Conservation (phyloP, 192 early-diverging fungal genomes). For the Podochytrium sp. region DNA sequence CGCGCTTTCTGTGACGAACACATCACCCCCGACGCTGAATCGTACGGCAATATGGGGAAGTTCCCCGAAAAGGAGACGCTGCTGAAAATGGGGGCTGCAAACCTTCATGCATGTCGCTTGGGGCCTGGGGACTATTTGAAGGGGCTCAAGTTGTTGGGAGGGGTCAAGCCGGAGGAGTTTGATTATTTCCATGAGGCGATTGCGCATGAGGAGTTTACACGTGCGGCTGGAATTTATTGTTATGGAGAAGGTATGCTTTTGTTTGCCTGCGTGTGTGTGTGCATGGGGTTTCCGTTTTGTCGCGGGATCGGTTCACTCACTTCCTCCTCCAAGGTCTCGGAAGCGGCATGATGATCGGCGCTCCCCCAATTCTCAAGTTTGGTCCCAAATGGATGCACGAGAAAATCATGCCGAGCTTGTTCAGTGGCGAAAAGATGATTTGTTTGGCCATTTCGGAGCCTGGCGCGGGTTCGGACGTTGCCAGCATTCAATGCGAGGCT, state of each 20-base stretch:
- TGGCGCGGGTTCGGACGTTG: constrained; percentile 21
- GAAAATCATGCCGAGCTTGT: constrained; percentile 42
- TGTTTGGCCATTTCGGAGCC: constrained; percentile 60
- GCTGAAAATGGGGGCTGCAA: constrained; percentile 46
- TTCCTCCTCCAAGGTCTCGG: no score
- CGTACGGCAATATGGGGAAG: neutral
- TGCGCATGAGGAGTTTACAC: constrained; percentile 48
- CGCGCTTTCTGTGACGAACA: constrained; percentile 40
- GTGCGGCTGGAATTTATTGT: constrained; percentile 36
- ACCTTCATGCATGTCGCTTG: constrained; percentile 45
- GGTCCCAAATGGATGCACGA: constrained; percentile 50
- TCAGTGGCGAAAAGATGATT: constrained; percentile 55
- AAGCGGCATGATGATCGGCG: constrained; percentile 47
- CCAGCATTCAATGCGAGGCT: constrained; percentile 44
- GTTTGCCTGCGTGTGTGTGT: no score
- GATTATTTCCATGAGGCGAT: constrained; percentile 60
- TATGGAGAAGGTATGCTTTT: constrained; percentile 47
- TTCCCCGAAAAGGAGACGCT: constrained; percentile 20
- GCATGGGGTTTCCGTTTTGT: no score
- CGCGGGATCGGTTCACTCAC: no score
- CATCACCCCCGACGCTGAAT: constrained; percentile 12
- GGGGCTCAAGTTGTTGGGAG: constrained; percentile 40
- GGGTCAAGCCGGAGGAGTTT: constrained; percentile 55
- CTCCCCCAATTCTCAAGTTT: constrained; percentile 52
- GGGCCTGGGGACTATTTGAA: constrained; percentile 53